A percentile compares a stretch with the other conserved stretches of the same genome.
These are phyloP conservation scores for Fusarium napiforme DNA, from an alignment of 2,329 filamentous ascomycete genomes.

Conservation along the genomic window DNA sequence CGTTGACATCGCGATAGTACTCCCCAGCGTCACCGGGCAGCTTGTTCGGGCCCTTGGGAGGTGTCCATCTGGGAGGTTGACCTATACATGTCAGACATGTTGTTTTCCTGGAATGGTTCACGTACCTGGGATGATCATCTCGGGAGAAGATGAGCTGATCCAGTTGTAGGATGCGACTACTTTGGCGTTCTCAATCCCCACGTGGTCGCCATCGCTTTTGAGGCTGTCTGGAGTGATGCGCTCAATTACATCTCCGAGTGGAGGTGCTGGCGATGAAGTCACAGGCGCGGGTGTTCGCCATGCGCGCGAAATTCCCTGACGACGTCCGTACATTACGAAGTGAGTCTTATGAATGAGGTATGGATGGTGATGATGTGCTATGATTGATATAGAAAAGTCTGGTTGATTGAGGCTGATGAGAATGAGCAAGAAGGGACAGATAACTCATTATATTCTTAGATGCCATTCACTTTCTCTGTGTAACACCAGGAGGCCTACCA, in stretches of 20 bases:
- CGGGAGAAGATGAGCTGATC: slow-evolving; percentile 54
- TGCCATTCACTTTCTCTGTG: not conserved
- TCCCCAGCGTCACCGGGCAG: slow-evolving; percentile 54
- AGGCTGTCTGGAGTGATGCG: slow-evolving; percentile 24
- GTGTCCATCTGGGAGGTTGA: slow-evolving; percentile 41
- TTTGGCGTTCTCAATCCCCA: slow-evolving; percentile 51
- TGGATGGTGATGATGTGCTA: fast-evolving
- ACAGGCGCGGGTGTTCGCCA: not conserved
- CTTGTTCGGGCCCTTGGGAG: not conserved
- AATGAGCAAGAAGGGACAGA: not conserved
- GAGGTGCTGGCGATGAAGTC: slow-evolving; percentile 23
- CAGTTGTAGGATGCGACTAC: slow-evolving; percentile 63
- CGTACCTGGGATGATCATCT: slow-evolving; percentile 58
- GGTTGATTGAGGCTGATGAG: not conserved
- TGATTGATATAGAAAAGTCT: fast-evolving
- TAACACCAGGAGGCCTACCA: slow-evolving; percentile 1
- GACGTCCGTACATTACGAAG: not conserved
- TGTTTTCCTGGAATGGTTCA: not conserved
- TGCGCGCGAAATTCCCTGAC: not conserved
- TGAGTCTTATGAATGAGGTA: not conserved
- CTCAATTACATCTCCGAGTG: slow-evolving; percentile 41
- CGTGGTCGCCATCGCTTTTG: not conserved
- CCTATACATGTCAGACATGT: slow-evolving; percentile 23
- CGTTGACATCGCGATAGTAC: slow-evolving; percentile 66
- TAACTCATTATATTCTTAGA: not conserved